Conservation (phyloP, 2,329 filamentous ascomycete species). For the Calonectria pseudoreteaudii region DNA sequence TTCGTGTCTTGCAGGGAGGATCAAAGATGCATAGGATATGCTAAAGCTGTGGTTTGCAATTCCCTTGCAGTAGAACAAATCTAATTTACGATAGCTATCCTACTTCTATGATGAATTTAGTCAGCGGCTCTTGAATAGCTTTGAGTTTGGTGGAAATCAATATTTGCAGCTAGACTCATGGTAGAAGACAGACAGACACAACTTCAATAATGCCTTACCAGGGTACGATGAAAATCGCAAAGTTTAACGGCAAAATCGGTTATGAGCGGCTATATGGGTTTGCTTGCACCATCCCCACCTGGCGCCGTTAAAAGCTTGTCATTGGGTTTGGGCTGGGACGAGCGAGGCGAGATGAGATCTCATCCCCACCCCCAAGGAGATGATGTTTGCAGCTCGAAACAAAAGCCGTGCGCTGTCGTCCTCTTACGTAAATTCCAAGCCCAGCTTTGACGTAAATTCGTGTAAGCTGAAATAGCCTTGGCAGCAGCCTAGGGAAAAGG, state of each 20-base stretch:
- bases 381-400: not conserved
- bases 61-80: not conserved
- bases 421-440: not conserved
- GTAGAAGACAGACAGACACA: not conserved
- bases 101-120: not conserved
- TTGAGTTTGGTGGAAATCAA: not conserved
- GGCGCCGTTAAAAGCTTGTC: not conserved
- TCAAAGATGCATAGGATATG: not conserved
- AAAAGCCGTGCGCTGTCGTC: not conserved
- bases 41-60: not conserved
- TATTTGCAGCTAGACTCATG: not conserved
- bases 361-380: not conserved
- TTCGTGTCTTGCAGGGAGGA: no score
- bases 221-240: not conserved
- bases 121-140: not conserved
- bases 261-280: not conserved
- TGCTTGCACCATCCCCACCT: not conserved
- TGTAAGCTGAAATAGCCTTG: not conserved
- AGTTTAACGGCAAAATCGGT: not conserved
- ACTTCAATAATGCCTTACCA: not conserved
- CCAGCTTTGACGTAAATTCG: not conserved
- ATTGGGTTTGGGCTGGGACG: not conserved
- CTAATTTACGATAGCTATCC: not conserved
- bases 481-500: not conserved
- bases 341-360: not conserved